These are phyloP conservation scores for Arthroderma sp. DNA, from an alignment of 2,329 filamentous ascomycete genomes.

Conservation along the genomic window DNA sequence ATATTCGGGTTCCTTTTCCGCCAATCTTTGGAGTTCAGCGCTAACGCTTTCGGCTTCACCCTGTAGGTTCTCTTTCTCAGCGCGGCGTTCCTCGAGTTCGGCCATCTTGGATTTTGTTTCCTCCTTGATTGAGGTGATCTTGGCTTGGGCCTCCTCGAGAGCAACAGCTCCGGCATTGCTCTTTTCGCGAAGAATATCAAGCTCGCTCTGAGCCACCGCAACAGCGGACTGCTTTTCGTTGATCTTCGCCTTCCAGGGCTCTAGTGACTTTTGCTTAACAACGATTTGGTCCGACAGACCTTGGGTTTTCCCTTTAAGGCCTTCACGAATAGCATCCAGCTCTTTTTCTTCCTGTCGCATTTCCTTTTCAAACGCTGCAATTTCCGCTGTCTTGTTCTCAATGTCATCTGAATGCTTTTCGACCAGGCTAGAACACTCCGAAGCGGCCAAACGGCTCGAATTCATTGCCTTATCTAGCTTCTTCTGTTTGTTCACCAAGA, in stretches of 20 bases:
- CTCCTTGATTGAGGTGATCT: constrained; percentile 61
- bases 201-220: constrained; percentile 85
- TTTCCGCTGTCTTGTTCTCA: constrained; percentile 60
- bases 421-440: constrained; percentile 64
- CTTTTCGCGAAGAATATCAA: constrained; percentile 80
- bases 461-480: constrained; percentile 83
- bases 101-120: constrained; percentile 55
- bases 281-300: constrained; percentile 86
- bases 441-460: constrained; percentile 59
- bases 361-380: constrained; percentile 59
- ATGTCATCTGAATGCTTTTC: constrained; percentile 69
- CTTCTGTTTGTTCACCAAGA: constrained; percentile 77
- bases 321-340: constrained; percentile 68
- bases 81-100: constrained; percentile 64
- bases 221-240: constrained; percentile 91
- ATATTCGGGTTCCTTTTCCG: constrained; percentile 65
- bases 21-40: constrained; percentile 58
- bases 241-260: constrained; percentile 95
- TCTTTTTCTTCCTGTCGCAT: constrained; percentile 71
- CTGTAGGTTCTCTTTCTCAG: constrained; percentile 57
- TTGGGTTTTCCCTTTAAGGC: constrained; percentile 89
- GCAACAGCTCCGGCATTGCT: constrained; percentile 76
- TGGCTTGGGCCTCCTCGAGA: constrained; percentile 68
- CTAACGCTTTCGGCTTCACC: constrained; percentile 62
- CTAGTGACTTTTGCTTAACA: constrained; percentile 79